Conservation (phyloP, 495 filamentous ascomycete genomes). For the Trichoderma orchidacearum region DNA sequence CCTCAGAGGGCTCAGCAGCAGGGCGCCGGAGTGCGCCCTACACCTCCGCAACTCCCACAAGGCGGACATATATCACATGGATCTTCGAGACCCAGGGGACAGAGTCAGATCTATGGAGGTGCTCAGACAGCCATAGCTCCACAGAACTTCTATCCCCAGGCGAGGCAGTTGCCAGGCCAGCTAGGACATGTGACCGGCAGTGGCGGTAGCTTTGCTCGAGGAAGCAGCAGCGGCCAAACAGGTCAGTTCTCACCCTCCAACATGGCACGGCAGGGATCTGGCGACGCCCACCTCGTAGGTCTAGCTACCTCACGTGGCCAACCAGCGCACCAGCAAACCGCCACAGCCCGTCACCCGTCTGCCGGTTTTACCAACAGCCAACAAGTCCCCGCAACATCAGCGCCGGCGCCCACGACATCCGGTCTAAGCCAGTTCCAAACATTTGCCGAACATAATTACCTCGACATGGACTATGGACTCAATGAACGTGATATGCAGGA, state of each 20-base stretch:
- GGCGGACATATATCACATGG: neutral
- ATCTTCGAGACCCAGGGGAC: neutral
- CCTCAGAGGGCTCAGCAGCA: constrained; percentile 15
- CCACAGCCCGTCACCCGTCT: neutral
- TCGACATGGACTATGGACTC: neutral
- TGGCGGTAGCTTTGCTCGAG: neutral
- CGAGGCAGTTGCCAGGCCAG: neutral
- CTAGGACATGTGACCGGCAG: neutral
- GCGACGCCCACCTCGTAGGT: neutral
- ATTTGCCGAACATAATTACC: neutral
- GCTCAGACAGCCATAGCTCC: neutral
- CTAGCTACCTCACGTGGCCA: neutral
- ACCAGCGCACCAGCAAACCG: neutral
- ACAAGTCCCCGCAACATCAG: neutral
- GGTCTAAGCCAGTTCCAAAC: neutral
- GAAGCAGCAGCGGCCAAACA: neutral
- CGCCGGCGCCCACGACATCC: neutral
- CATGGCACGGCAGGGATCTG: neutral
- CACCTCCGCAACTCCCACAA: neutral
- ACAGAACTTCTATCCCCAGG: neutral
- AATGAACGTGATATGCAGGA: neutral
- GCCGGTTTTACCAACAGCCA: neutral
- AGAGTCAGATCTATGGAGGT: neutral
- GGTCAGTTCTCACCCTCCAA: neutral
- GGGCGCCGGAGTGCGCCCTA: neutral